Conservation (phyloP, 805 yeast genomes). For the Cyberlindnera xishuangbannaensis region DNA sequence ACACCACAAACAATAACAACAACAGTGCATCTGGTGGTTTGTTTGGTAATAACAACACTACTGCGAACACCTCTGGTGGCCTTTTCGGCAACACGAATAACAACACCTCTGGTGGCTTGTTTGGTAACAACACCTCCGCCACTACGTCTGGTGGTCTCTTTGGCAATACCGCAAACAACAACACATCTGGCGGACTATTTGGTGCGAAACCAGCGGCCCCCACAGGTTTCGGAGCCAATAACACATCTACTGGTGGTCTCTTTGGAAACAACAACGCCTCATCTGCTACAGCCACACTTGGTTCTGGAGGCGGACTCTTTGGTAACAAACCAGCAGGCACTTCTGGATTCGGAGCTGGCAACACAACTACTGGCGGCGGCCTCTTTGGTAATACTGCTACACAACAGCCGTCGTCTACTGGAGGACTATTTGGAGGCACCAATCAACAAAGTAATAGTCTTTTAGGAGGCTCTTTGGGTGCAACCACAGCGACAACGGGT, state of each 20-base stretch:
- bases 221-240: conserved; percentile 8
- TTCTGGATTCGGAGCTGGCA: conserved; percentile 15
- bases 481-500: conserved; percentile 5
- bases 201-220: conserved; percentile 22
- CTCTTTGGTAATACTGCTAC: conserved; percentile 29
- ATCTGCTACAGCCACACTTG: conserved; percentile 4
- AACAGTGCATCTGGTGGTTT: conserved; percentile 5
- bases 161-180: conserved; percentile 26
- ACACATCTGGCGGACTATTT: conserved; percentile 25
- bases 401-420: conserved; percentile 22
- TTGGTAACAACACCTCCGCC: conserved; percentile 25
- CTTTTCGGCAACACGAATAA: conserved; percentile 33
- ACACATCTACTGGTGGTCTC: conserved; percentile 25
- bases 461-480: no score
- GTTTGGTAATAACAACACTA: conserved; percentile 22
- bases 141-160: conserved; percentile 30
- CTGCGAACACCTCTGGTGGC: conserved; percentile 29
- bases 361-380: conserved; percentile 20
- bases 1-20: conserved; percentile 4
- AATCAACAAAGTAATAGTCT: no score
- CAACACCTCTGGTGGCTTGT: conserved; percentile 31
- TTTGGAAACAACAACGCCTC: conserved; percentile 26
- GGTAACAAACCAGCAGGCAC: conserved; percentile 31
- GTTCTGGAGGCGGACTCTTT: conserved; percentile 32
- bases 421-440: conserved; percentile 29